These are phyloP conservation scores for Debaryomyces tyrocola DNA, from an alignment of 805 yeast genomes.

Conservation along the genomic window DNA sequence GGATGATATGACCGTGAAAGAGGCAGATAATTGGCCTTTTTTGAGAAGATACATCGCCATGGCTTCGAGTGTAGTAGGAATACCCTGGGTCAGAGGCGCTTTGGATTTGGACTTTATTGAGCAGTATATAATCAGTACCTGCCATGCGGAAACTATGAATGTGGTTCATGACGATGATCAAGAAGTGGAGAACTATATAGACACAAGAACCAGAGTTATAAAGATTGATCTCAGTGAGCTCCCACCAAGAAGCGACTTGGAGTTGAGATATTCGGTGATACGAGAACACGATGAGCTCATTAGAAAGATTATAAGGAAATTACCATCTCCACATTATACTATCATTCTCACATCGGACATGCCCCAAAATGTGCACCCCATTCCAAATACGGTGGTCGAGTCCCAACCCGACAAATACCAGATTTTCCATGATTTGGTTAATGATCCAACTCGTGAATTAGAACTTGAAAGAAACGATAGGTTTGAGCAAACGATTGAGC, in stretches of 20 bases:
- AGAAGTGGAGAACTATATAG: conserved; percentile 58
- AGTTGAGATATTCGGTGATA: conserved; percentile 26
- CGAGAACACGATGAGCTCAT: conserved; percentile 47
- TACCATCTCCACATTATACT: conserved; percentile 74
- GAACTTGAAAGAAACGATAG: conserved; percentile 59
- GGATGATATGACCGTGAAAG: conserved; percentile 24
- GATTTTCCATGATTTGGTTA: conserved; percentile 58
- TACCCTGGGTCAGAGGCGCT: conserved; percentile 49
- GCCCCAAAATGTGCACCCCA: conserved; percentile 26
- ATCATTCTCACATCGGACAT: conserved; percentile 51
- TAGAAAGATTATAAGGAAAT: conserved; percentile 56
- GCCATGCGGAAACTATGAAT: conserved; percentile 49
- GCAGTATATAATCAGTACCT: conserved; percentile 43
- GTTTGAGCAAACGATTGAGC: conserved; percentile 24
- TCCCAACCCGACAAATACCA: conserved; percentile 32
- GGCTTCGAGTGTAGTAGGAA: conserved; percentile 61
- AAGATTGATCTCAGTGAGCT: conserved; percentile 56
- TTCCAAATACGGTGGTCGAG: conserved; percentile 27
- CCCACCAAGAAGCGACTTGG: conserved; percentile 16
- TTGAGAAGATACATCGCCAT: conserved; percentile 50
- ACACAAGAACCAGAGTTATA: conserved; percentile 62
- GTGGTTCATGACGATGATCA: conserved; percentile 41
- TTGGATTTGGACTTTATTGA: conserved; percentile 46
- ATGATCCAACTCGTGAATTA: conserved; percentile 46
- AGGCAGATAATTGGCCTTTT: conserved; percentile 45